A percentile compares a stretch with the other conserved stretches of the same genome.
phyloP scores from a whole-genome alignment of 1,284 basidiomycete genomes.

The Austropuccinia psidii region DNA sequence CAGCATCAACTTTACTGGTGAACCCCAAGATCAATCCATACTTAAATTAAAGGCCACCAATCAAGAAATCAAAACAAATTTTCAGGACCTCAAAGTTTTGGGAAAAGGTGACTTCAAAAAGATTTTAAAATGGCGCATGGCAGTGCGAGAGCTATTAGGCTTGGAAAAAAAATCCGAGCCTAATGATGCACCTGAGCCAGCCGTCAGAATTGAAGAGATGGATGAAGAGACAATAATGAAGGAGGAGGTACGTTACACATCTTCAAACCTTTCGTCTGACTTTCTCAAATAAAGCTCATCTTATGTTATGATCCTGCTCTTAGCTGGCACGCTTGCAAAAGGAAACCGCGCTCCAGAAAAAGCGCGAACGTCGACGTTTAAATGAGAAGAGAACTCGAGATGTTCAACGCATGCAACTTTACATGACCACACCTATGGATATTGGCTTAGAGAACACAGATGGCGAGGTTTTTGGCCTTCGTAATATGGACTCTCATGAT shows the following conservation, averaged over 20 bases:
- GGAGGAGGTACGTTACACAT: constrained; percentile 60
- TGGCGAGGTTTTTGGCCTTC: constrained; percentile 58
- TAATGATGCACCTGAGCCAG: constrained; percentile 63
- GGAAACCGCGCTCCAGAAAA: constrained; percentile 63
- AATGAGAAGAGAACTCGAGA: constrained; percentile 85
- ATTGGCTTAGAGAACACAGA: constrained; percentile 76
- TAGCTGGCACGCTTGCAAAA: constrained; percentile 77
- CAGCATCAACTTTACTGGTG: constrained; percentile 64
- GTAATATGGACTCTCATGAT: constrained; percentile 73
- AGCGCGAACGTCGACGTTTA: constrained; percentile 67
- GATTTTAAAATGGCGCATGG: constrained; percentile 81
- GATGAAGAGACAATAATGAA: constrained; percentile 83
- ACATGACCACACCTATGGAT: constrained; percentile 93
- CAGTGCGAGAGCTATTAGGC: constrained; percentile 76
- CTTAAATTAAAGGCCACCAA: constrained; percentile 64
- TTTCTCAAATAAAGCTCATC: constrained; percentile 8
- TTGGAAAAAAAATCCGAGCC: constrained; percentile 62
- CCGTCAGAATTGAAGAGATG: constrained; percentile 64
- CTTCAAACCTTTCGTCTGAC: neutral
- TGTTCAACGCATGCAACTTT: constrained; percentile 89
- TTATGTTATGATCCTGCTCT: neutral
- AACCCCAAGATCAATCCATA: constrained; percentile 81
- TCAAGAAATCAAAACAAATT: constrained; percentile 69
- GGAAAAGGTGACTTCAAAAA: constrained; percentile 96
- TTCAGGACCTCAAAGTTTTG: constrained; percentile 87